These are phyloP conservation scores for Phlebiopsis flavidoalba DNA, from an alignment of 768 basidiomycete species.

Conservation along the genomic window DNA sequence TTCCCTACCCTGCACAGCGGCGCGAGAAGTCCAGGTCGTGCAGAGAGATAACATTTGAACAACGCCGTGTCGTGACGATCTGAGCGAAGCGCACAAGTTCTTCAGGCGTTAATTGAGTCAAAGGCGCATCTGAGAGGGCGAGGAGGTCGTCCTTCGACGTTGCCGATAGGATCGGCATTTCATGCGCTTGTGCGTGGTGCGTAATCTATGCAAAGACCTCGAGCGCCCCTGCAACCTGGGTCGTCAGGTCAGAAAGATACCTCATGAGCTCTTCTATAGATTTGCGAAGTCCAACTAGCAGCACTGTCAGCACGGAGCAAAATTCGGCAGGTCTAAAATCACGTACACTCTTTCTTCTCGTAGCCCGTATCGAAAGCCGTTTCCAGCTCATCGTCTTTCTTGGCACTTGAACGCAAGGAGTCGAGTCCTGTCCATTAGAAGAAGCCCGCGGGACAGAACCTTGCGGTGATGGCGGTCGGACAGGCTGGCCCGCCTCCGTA, in stretches of 20 bases:
- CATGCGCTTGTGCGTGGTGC: slow-evolving; percentile 62
- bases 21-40: slow-evolving; percentile 75
- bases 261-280: slow-evolving; percentile 86
- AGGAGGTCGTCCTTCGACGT: slow-evolving; percentile 73
- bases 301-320: not conserved
- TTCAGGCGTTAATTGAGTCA: slow-evolving; percentile 70
- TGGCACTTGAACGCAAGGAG: slow-evolving; percentile 35
- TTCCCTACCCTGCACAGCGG: slow-evolving; percentile 87
- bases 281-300: slow-evolving; percentile 53
- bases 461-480: slow-evolving; percentile 17
- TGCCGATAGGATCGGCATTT: slow-evolving; percentile 66
- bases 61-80: slow-evolving; percentile 92
- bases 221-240: slow-evolving; percentile 77
- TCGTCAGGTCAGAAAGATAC: slow-evolving; percentile 85
- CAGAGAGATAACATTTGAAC: slow-evolving; percentile 87
- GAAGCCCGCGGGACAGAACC: slow-evolving; percentile 38
- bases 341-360: slow-evolving; percentile 22
- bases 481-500: not conserved
- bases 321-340: not conserved
- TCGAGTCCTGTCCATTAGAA: slow-evolving; percentile 57
- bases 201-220: slow-evolving; percentile 63
- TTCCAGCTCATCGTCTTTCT: slow-evolving; percentile 55
- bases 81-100: slow-evolving; percentile 87
- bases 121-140: slow-evolving; percentile 67
- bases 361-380: slow-evolving; percentile 44